Base-by-base conservation (phyloP, 192 early-diverging fungal genomes). In the Thoreauomyces humboldtii region DNA sequence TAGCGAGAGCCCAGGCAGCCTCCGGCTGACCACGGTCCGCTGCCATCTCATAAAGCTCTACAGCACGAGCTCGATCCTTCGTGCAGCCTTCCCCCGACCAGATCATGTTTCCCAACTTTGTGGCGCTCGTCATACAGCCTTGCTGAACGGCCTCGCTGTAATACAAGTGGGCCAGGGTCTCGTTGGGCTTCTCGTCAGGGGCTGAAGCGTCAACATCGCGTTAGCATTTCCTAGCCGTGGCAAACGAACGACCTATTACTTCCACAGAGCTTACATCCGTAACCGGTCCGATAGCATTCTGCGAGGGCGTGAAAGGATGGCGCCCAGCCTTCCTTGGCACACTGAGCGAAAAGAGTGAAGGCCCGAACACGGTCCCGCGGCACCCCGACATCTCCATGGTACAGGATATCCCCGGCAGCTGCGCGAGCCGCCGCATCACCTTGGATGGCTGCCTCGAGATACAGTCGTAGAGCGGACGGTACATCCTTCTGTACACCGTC, bases 281-380 rank as follows among this genome's bases (percentile, higher is more conserved):
- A 12, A 21, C 61, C 61, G 19, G 61, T 63, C 17, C 61, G 61
- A 32, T 63, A 63, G 32, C 61, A 63, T 7, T 63, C 61, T 28
- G 61, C 61, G n/a, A 63, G 28, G n/a, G 48, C 46, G 27, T 35
- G 22, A 34, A 33, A 53, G 22, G 61, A 63, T 11, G 61, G 61
- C 17, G 50, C 25, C 24, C 24, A 4, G 25, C 61, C 61, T 56
- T 63, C 24, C 11, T 34, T 53, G 0, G 61, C 61, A 22, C 21
- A n/a, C 21, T 57, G 47, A 12, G 45, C 50, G 34, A 33, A 63
- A 11, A 63, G 24, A 3, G 21, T 34, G 33, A 63, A 63, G 1
- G 61, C 61, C 27, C 48, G 24, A 2, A 19, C n/a, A 15, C 45
- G 24, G 50, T 63, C 61, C 24, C n/a, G 48, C 11, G 61, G 47